Evolutionary conservation across 257 asterid species (phyloP), one percentile per base, ranked within the genome.

Genomic region (Galeopsis tetrahit): DNA sequence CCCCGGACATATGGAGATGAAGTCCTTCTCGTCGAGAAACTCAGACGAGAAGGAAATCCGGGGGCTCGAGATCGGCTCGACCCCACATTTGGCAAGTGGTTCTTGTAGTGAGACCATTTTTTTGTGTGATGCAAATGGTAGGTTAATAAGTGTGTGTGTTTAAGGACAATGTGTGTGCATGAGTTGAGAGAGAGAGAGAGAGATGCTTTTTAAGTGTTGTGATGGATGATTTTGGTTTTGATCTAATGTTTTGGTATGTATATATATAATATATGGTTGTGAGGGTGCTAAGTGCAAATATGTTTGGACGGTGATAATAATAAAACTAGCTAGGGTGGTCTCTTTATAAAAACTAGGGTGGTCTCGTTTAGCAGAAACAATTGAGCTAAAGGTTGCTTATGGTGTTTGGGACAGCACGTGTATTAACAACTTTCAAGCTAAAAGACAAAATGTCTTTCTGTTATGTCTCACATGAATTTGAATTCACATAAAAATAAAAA

Each of bases 41-140:
- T 92, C 98, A n/a, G 86, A 82, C 7, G 98, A 92, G 89, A 92
- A 92, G 4, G 98, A 92, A 36, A 90, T 84, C 5, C 96, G 78
- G 1, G 95, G 84, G 77, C 78, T 51, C 32, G 74, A 78, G 36
- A 6, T 68, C 4, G 84, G 75, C 17, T 87, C 93, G 2, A 55
- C 56, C 17, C 55, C 17, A 32, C 7, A 28, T 48, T 72, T 71
- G 57, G 83, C 79, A 10, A 74, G 60, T 52, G 89, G 6, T 77
- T 85, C 82, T 78, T 85, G 82, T 49, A 55, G 35, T 46, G 90
- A 85, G 34, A 72, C 92, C 97, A 90, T 90, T 69, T 69, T 55
- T 35, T 67, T 60, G 28, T 43, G 65, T 31, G 15, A 44, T n/a
- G 6, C 33, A 28, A 40, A 10, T 49, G 40, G 7, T 33, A 32